A percentile compares a stretch with the other conserved stretches of the same genome.
These are phyloP conservation scores for Aspergillus taichungensis DNA, from an alignment of 495 filamentous ascomycete species.

Conservation along the genomic window DNA sequence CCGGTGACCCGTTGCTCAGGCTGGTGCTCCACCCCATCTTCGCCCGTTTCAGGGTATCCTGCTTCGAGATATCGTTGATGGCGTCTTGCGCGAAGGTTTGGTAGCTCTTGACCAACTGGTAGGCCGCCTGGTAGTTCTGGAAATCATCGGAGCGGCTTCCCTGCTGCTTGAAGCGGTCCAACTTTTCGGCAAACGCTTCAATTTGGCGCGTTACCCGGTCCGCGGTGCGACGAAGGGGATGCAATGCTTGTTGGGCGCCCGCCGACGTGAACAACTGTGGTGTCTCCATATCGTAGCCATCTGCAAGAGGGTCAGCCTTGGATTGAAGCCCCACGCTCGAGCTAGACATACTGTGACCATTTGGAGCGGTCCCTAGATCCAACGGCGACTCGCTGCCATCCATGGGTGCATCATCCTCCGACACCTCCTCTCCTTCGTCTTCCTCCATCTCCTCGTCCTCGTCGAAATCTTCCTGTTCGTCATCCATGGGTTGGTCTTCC, in stretches of 20 bases:
- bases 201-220: conserved; percentile 55
- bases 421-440: conserved; percentile 10
- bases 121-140: conserved; percentile 32
- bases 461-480: conserved; percentile 11
- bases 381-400: conserved; percentile 17
- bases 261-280: conserved; percentile 41
- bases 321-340: background rate
- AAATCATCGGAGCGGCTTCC: conserved; percentile 28
- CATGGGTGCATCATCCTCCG: conserved; percentile 11
- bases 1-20: conserved; percentile 24
- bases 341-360: conserved; percentile 13
- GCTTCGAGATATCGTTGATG: conserved; percentile 30
- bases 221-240: conserved; percentile 48
- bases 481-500: conserved; percentile 18
- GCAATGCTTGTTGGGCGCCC: conserved; percentile 41
- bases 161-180: conserved; percentile 49
- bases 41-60: conserved; percentile 28
- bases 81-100: conserved; percentile 32
- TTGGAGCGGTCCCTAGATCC: conserved; percentile 5
- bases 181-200: conserved; percentile 54
- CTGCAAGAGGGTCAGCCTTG: conserved; percentile 12
- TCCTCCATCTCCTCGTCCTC: conserved; percentile 24
- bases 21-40: conserved; percentile 20
- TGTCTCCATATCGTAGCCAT: conserved; percentile 12
- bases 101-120: conserved; percentile 36